Percentiles rank a stretch among this genome's conserved stretches.
These are phyloP conservation scores for Solanum chiquidenum DNA, from an alignment of 257 asterid genomes.

Conservation along the genomic window DNA sequence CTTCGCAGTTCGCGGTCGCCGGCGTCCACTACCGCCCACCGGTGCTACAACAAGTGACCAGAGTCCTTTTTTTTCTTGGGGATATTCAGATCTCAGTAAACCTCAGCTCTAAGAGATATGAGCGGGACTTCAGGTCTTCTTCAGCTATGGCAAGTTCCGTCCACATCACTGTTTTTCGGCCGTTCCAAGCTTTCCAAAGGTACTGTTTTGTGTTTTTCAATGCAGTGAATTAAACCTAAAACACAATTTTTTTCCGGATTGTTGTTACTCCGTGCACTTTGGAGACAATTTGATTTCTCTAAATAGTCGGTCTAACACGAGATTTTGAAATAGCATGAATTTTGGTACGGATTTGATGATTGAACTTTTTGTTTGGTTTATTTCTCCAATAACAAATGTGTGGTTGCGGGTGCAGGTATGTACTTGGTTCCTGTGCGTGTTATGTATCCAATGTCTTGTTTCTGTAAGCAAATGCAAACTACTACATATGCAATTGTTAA, in stretches of 20 bases:
- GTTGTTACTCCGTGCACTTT: background rate
- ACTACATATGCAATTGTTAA: constrained; percentile 47
- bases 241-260: background rate
- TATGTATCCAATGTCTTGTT: constrained; percentile 26
- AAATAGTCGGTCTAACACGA: background rate
- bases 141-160: constrained; percentile 47
- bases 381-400: background rate
- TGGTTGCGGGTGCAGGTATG: constrained; percentile 24
- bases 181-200: constrained; percentile 33
- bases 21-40: background rate
- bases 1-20: too few relatives aligned
- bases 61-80: too few relatives aligned
- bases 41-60: too few relatives aligned
- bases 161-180: constrained; percentile 24
- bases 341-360: background rate
- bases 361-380: background rate
- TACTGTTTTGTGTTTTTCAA: background rate
- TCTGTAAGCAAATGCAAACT: constrained; percentile 66
- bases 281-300: background rate
- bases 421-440: constrained; percentile 28
- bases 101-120: constrained; percentile 14
- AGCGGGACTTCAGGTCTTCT: constrained; percentile 35
- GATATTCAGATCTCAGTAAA: background rate
- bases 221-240: background rate
- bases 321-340: background rate